phyloP scores from a whole-genome alignment of 2,329 filamentous ascomycete genomes.

The Massarina eburnea region DNA sequence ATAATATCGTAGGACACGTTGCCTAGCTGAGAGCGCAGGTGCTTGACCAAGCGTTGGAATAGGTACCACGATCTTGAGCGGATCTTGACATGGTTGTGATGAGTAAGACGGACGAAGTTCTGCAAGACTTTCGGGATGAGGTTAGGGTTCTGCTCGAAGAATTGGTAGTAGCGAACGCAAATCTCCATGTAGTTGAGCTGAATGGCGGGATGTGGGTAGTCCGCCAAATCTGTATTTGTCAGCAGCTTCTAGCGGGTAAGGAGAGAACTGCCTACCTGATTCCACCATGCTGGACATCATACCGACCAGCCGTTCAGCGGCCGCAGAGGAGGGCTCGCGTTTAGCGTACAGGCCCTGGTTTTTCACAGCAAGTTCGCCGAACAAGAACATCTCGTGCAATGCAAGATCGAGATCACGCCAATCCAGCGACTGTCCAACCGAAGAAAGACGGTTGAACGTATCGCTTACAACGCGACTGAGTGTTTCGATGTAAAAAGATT shows the following conservation, averaged over 20 bases:
- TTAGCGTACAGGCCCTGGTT: conserved; percentile 86
- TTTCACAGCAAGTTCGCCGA: conserved; percentile 90
- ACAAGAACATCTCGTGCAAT: conserved; percentile 91
- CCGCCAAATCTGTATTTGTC: conserved; percentile 67
- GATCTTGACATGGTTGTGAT: conserved; percentile 84
- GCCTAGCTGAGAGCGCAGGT: conserved; percentile 78
- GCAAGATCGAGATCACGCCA: conserved; percentile 96
- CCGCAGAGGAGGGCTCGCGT: conserved; percentile 75
- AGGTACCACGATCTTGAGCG: conserved; percentile 95
- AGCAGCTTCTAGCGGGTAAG: conserved; percentile 5
- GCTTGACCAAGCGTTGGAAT: conserved; percentile 89
- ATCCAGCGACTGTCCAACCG: conserved; percentile 72
- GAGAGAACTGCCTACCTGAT: conserved; percentile 64
- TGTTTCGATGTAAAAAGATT: conserved; percentile 83
- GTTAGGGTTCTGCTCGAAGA: conserved; percentile 82
- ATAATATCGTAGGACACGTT: conserved; percentile 91
- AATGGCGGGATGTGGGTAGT: conserved; percentile 85
- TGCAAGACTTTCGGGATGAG: conserved; percentile 86
- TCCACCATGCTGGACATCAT: conserved; percentile 98
- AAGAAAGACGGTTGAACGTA: conserved; percentile 79
- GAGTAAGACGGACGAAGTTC: conserved; percentile 86
- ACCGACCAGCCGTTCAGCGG: conserved; percentile 77
- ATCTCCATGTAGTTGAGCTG: conserved; percentile 98
- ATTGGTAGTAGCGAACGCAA: conserved; percentile 87
- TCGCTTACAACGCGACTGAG: conserved; percentile 84